Evolutionary conservation across 306 rosid genomes (phyloP).

Genomic region (Castanopsis chinensis): DNA sequence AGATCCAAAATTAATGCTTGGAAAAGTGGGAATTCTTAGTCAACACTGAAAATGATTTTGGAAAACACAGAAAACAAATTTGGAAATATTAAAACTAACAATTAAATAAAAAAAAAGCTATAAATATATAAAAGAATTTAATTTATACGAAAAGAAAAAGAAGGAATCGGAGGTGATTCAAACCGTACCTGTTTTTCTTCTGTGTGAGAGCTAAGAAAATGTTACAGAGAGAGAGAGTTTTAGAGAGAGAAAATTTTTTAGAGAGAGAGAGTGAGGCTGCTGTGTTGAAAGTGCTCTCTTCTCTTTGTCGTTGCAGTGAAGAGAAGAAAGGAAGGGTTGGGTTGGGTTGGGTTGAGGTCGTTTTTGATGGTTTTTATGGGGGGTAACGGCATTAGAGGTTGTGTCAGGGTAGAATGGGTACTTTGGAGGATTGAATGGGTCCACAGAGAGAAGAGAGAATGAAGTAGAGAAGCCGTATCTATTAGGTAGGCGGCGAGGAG

Average conservation of each 20-base stretch:
- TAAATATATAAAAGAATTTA: too few relatives aligned
- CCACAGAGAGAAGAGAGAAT: too few relatives aligned
- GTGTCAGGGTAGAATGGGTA: too few relatives aligned
- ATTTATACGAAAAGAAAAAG: slow-evolving; percentile 1
- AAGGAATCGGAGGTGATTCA: slow-evolving; percentile 20
- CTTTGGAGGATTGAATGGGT: too few relatives aligned
- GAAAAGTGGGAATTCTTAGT: slow-evolving; percentile 14
- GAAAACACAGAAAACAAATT: not conserved
- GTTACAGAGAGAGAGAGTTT: slow-evolving; percentile 4
- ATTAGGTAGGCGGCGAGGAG: too few relatives aligned
- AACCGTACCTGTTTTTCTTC: not conserved
- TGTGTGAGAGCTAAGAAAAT: not conserved
- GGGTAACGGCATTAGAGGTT: slow-evolving; percentile 26
- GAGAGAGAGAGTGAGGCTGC: not conserved
- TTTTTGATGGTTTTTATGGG: slow-evolving; percentile 12
- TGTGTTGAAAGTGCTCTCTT: not conserved
- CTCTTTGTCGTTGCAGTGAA: not conserved
- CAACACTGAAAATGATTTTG: not conserved
- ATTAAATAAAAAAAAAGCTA: too few relatives aligned
- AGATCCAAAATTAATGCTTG: slow-evolving; percentile 32
- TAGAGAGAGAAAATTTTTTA: slow-evolving; percentile 8
- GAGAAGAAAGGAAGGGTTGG: not conserved
- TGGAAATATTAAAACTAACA: not conserved
- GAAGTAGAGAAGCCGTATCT: too few relatives aligned
- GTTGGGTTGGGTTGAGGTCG: slow-evolving; percentile 3